phyloP scores from a whole-genome alignment of 805 yeast species.

The Kazachstania psychrophila region DNA sequence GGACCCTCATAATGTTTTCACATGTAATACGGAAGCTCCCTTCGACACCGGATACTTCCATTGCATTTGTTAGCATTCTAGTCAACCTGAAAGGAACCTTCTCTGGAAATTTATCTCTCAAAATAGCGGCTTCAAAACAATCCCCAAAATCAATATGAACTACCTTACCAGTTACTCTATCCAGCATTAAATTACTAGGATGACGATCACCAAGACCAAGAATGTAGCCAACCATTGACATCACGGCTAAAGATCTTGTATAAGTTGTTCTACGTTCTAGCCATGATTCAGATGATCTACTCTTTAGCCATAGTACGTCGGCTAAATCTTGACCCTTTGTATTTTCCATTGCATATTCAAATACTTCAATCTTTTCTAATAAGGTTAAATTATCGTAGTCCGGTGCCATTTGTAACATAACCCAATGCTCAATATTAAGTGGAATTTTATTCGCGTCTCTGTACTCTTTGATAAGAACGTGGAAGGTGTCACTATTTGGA shows the following conservation, averaged over 20 bases:
- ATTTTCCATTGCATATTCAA: slow-evolving; percentile 89
- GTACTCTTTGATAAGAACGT: slow-evolving; percentile 82
- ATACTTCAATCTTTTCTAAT: slow-evolving; percentile 90
- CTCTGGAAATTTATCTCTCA: slow-evolving; percentile 95
- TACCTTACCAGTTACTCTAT: slow-evolving; percentile 88
- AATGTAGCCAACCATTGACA: slow-evolving; percentile 98
- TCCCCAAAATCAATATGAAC: slow-evolving; percentile 98
- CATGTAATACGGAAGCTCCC: slow-evolving; percentile 95
- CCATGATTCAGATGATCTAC: slow-evolving; percentile 96
- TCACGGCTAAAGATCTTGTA: slow-evolving; percentile 90
- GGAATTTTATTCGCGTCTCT: slow-evolving; percentile 85
- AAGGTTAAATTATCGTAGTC: slow-evolving; percentile 81
- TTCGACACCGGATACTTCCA: slow-evolving; percentile 98
- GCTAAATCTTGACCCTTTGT: slow-evolving; percentile 95
- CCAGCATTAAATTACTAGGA: slow-evolving; percentile 94
- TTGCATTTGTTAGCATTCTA: slow-evolving; percentile 93
- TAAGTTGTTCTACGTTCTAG: slow-evolving; percentile 92
- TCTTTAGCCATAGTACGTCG: slow-evolving; percentile 91
- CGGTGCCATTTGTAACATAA: slow-evolving; percentile 97
- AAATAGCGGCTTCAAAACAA: slow-evolving; percentile 95
- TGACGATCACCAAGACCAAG: slow-evolving; percentile 96
- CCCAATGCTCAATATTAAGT: slow-evolving; percentile 85
- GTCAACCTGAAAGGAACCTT: slow-evolving; percentile 96
- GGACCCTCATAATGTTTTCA: slow-evolving; percentile 92
- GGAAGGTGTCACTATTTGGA: slow-evolving; percentile 94